A percentile compares a stretch with the other conserved stretches of the same genome.
Evolutionary conservation across 768 basidiomycete genomes (phyloP).

Genomic region (Amanita muscaria): DNA sequence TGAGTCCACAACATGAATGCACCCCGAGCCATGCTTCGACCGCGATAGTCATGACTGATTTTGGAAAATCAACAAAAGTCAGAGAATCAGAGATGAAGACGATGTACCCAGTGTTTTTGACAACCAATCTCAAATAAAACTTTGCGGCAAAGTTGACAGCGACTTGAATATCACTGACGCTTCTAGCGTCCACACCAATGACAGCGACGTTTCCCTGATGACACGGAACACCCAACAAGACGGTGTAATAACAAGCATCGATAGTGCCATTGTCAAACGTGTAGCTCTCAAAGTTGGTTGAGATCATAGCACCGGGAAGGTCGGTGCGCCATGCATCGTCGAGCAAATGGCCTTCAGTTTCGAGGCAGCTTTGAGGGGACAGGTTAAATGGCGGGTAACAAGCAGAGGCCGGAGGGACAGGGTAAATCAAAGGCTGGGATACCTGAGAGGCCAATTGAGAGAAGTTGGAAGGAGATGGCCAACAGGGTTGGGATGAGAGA

Average conservation of each 20-base stretch:
- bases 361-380: slow-evolving; percentile 31
- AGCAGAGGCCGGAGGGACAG: slow-evolving; percentile 22
- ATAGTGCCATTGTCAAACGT: slow-evolving; percentile 27
- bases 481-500: slow-evolving; percentile 4
- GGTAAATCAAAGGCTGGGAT: slow-evolving; percentile 4
- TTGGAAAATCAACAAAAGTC: slow-evolving; percentile 9
- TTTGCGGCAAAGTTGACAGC: slow-evolving; percentile 3
- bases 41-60: slow-evolving; percentile 33
- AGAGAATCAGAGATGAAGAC: too few species aligned
- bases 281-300: slow-evolving; percentile 18
- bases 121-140: slow-evolving; percentile 28
- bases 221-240: slow-evolving; percentile 29
- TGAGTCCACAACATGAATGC: slow-evolving; percentile 35
- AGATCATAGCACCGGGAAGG: slow-evolving; percentile 32
- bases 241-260: slow-evolving; percentile 43
- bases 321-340: slow-evolving; percentile 33
- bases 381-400: slow-evolving; percentile 31
- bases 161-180: slow-evolving; percentile 29
- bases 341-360: slow-evolving; percentile 17
- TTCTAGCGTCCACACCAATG: slow-evolving; percentile 32
- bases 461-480: slow-evolving; percentile 6
- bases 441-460: not conserved
- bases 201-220: slow-evolving; percentile 35
- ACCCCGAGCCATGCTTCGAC: slow-evolving; percentile 33
- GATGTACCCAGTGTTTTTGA: slow-evolving; percentile 29